Conservation (phyloP, 164 flowering plant species). For the Pachysandra terminalis region DNA sequence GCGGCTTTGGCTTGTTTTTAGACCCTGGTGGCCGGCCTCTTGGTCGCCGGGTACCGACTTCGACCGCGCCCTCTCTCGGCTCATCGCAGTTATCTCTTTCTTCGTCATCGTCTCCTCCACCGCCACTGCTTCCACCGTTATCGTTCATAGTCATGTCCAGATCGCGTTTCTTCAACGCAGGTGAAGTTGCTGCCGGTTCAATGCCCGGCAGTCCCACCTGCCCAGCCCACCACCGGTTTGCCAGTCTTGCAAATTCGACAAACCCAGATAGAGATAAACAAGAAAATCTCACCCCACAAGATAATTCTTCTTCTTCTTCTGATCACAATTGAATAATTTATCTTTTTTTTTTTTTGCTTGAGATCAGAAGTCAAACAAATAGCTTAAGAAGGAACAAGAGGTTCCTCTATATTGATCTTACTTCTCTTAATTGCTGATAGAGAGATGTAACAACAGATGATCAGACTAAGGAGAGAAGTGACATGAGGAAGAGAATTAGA, state of each 20-base stretch:
- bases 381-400: not conserved
- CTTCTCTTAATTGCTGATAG: no score
- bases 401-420: not conserved
- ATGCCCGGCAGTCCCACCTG: slow-evolving; percentile 37
- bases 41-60: slow-evolving; percentile 39
- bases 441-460: no score
- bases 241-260: slow-evolving; percentile 15
- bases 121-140: slow-evolving; percentile 19
- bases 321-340: no score
- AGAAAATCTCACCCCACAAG: not conserved
- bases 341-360: not conserved
- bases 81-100: slow-evolving; percentile 34
- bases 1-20: slow-evolving; percentile 62
- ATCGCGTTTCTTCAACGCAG: slow-evolving; percentile 44
- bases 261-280: not conserved
- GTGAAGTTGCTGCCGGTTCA: slow-evolving; percentile 22
- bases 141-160: slow-evolving; percentile 40
- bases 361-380: not conserved
- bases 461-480: not conserved
- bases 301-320: not conserved
- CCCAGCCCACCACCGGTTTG: slow-evolving; percentile 51
- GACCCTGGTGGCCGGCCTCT: slow-evolving; percentile 65
- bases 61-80: slow-evolving; percentile 39
- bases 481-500: not conserved
- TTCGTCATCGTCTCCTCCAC: slow-evolving; percentile 24